Evolutionary conservation across 768 basidiomycete species (phyloP).

Genomic region (Phallus indusiatus): DNA sequence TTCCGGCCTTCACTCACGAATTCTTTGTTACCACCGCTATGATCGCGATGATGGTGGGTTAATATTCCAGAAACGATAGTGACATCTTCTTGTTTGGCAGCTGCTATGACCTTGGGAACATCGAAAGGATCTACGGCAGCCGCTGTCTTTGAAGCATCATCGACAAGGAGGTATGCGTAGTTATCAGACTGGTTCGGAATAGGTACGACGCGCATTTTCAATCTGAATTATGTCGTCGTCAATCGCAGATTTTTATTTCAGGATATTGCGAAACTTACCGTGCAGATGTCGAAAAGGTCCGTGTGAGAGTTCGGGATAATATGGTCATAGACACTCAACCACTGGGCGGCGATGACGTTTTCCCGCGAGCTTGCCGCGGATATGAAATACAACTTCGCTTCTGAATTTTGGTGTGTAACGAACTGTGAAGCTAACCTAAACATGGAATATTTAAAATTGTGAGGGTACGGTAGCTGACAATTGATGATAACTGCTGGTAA

Average conservation of each 20-base stretch:
- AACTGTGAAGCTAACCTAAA: no score
- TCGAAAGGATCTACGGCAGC: conserved; percentile 79
- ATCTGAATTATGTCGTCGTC: conserved; percentile 2
- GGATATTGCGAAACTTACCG: neutral
- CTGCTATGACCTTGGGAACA: conserved; percentile 53
- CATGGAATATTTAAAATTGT: no score
- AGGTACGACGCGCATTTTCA: conserved; percentile 63
- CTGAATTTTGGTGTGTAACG: neutral
- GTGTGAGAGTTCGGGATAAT: neutral
- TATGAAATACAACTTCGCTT: neutral
- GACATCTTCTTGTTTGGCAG: conserved; percentile 54
- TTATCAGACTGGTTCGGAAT: conserved; percentile 77
- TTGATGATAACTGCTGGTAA: no score
- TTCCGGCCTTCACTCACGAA: conserved; percentile 21
- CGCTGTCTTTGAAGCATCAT: conserved; percentile 54
- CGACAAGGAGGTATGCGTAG: conserved; percentile 77
- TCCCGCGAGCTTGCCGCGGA: neutral
- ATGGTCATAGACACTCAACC: neutral
- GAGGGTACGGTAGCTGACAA: no score
- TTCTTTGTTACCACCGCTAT: conserved; percentile 76
- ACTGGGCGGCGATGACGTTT: neutral
- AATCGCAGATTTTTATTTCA: neutral
- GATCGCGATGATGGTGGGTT: conserved; percentile 90
- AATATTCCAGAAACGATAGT: conserved; percentile 67
- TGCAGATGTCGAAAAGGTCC: conserved; percentile 6